Conservation (phyloP, 345 rosid genomes). For the Citrus glauca region DNA sequence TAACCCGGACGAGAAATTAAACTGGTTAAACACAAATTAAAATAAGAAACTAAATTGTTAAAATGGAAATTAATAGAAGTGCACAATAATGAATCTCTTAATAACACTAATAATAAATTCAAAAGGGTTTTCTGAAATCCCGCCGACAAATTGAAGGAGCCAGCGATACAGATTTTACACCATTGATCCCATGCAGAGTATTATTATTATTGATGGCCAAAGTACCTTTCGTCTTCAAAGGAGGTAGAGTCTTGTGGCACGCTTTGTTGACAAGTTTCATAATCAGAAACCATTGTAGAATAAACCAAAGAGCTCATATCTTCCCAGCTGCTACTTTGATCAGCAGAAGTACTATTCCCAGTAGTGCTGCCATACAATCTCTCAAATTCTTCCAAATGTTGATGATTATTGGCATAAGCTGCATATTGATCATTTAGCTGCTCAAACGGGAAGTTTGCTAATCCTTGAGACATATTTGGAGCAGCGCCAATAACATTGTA, state of each 20-base stretch:
- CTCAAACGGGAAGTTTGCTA: slow-evolving; percentile 20
- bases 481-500: slow-evolving; percentile 16
- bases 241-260: slow-evolving; percentile 25
- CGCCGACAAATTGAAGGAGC: slow-evolving; percentile 11
- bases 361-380: slow-evolving; percentile 32
- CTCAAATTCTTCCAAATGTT: slow-evolving; percentile 15
- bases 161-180: slow-evolving; percentile 26
- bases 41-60: background rate
- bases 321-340: slow-evolving; percentile 51
- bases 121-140: slow-evolving; percentile 10
- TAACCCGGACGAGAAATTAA: background rate
- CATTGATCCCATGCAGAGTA: slow-evolving; percentile 2
- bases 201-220: slow-evolving; percentile 27
- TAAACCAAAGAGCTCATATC: slow-evolving; percentile 42
- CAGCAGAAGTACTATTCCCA: slow-evolving; percentile 40
- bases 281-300: slow-evolving; percentile 32
- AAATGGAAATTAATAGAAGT: background rate
- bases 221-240: slow-evolving; percentile 39
- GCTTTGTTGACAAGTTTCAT: slow-evolving; percentile 29
- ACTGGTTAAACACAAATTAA: background rate
- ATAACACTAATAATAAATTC: background rate
- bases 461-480: slow-evolving; percentile 36
- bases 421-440: slow-evolving; percentile 14
- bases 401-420: slow-evolving; percentile 9
- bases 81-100: slow-evolving; percentile 18